Evolutionary conservation across 108 stramenopile genomes (phyloP), one percentile per base, ranked within the genome.

Genomic region (Aurantiochytrium sp.): DNA sequence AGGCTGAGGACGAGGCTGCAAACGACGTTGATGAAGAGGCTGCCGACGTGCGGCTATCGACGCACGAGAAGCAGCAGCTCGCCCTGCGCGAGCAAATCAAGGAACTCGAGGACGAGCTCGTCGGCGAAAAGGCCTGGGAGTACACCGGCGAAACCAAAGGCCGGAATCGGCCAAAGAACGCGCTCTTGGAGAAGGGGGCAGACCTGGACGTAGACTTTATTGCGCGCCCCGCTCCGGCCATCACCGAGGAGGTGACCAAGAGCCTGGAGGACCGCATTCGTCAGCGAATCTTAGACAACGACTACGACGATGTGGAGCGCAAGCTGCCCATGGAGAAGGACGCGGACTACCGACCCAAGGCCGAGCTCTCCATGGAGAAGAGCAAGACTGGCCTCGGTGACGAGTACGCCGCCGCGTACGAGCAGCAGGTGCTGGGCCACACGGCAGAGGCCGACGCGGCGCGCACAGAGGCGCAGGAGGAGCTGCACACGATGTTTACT

Each of bases 291-390:
- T 41, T 97, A 30, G 96, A 94, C 3, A 96, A 96, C 55, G 96
- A 97, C 89, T 99, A 96, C 95, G 98, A 99, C 87, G 97, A 99
- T 89, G 96, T 98, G 37, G 96, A 97, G 4, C 92, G 97, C 32
- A 96, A 97, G 88, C 90, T 96, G 27, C 96, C 96, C 21, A 90
- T 94, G 4, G 73, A 41, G 17, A 41, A 48, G 73, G 73, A 81
- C 73, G 73, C 73, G 12, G 73, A 81, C 73, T 81, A 48, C 45
- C 50, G 45, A 24, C 73, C 73, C 45, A 81, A 81, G 45, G 96
- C 97, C 1, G 97, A 99, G 91, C 95, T 99, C 5, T 97, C 97
- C 68, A 96, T 97, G 90, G 98, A 99, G 89, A 98, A 98, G 89
- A 96, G 96, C 52, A 97, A 96, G 90, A 90, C 97, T 31, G 97